phyloP scores from a whole-genome alignment of 306 rosid genomes.

The Delonix regia region DNA sequence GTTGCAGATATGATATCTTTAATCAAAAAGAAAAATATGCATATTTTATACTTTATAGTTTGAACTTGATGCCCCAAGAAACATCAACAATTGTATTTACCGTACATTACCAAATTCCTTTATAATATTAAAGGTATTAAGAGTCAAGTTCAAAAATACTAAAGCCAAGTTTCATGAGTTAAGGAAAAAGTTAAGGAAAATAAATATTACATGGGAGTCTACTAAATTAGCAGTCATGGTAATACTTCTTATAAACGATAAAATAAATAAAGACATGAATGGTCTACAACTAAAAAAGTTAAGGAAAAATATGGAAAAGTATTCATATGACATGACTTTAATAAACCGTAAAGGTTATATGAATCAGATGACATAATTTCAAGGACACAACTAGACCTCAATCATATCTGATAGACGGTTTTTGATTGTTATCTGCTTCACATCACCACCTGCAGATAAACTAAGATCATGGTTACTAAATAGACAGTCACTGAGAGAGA shows the following conservation, averaged over 20 bases:
- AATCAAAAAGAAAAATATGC: neutral
- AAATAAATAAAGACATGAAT: neutral
- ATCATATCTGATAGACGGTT: slow-evolving; percentile 74
- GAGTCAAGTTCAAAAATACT: slow-evolving; percentile 16
- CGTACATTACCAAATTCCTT: neutral
- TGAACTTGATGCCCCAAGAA: neutral
- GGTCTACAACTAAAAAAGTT: neutral
- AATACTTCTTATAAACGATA: slow-evolving; percentile 3
- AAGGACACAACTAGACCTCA: slow-evolving; percentile 83
- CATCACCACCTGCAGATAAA: slow-evolving; percentile 98
- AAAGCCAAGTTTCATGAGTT: slow-evolving; percentile 17
- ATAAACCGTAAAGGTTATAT: slow-evolving; percentile 34
- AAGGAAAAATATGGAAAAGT: neutral
- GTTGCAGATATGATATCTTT: neutral
- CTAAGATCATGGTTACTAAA: slow-evolving; percentile 58
- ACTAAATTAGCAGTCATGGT: slow-evolving; percentile 13
- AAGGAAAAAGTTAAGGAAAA: too few relatives aligned
- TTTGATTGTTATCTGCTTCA: slow-evolving; percentile 85
- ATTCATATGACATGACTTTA: slow-evolving; percentile 32
- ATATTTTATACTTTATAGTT: neutral
- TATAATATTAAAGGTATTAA: slow-evolving; percentile 13
- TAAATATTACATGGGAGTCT: neutral
- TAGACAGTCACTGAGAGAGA: slow-evolving; percentile 27
- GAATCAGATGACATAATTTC: slow-evolving; percentile 39
- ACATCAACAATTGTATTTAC: neutral